These are phyloP conservation scores for Lasiosphaeriaceae sp. DNA, from an alignment of 495 filamentous ascomycete species.

Conservation along the genomic window DNA sequence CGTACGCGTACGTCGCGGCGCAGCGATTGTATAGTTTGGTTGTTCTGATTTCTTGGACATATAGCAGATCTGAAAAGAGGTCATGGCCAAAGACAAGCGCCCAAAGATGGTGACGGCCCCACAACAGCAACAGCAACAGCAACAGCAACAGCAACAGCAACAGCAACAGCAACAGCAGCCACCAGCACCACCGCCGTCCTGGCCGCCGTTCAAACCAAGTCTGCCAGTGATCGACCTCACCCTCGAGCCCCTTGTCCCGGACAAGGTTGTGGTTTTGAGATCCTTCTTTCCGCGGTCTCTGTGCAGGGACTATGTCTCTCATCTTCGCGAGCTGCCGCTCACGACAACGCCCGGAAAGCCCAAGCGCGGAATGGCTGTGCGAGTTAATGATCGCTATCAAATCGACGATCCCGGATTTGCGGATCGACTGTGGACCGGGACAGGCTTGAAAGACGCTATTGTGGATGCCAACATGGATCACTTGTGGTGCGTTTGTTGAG, in stretches of 20 bases:
- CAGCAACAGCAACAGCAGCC: neutral
- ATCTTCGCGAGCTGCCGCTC: slow-evolving; percentile 70
- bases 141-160: no score
- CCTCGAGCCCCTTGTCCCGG: slow-evolving; percentile 45
- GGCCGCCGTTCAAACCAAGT: slow-evolving; percentile 74
- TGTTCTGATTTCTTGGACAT: neutral
- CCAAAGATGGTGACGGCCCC: slow-evolving; percentile 8
- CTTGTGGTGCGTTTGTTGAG: slow-evolving; percentile 26
- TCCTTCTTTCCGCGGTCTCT: slow-evolving; percentile 76
- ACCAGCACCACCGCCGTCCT: slow-evolving; percentile 37
- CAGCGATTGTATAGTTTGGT: no score
- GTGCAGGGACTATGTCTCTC: slow-evolving; percentile 77
- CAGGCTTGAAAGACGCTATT: slow-evolving; percentile 52
- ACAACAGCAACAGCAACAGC: neutral
- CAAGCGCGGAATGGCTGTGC: slow-evolving; percentile 77
- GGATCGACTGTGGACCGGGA: slow-evolving; percentile 65
- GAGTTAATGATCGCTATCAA: slow-evolving; percentile 91
- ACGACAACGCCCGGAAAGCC: slow-evolving; percentile 79
- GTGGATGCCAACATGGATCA: slow-evolving; percentile 27
- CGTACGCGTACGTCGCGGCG: neutral
- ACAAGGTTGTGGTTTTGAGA: slow-evolving; percentile 71
- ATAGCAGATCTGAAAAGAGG: neutral
- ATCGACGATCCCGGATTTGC: slow-evolving; percentile 74
- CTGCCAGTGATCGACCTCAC: slow-evolving; percentile 65
- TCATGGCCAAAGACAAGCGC: slow-evolving; percentile 27